These are phyloP conservation scores for Aspergillus caelatus DNA, from an alignment of 2,329 filamentous ascomycete species.

Conservation along the genomic window DNA sequence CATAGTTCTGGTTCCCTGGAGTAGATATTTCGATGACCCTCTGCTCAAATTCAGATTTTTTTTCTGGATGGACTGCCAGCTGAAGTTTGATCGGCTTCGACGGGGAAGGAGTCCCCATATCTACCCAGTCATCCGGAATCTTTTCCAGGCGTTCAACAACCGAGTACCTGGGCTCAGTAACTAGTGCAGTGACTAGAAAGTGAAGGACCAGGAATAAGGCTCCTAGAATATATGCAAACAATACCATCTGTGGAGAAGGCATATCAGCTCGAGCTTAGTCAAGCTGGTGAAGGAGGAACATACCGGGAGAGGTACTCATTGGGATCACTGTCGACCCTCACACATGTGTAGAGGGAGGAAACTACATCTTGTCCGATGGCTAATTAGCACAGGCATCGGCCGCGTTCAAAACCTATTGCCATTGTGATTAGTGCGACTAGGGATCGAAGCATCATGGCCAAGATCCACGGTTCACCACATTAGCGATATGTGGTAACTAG, in stretches of 20 bases:
- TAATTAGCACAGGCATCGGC: not conserved
- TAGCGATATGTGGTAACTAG: not conserved
- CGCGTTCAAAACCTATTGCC: not conserved
- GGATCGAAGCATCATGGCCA: not conserved
- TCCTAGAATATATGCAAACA: conserved; percentile 8
- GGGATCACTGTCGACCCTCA: not conserved
- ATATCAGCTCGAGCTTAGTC: not conserved
- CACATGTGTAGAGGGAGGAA: no score
- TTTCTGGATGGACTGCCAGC: conserved; percentile 54
- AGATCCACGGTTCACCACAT: not conserved
- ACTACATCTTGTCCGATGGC: not conserved
- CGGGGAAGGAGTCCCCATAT: conserved; percentile 29
- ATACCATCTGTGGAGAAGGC: conserved; percentile 11
- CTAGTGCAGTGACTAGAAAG: conserved; percentile 5
- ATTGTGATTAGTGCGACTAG: not conserved
- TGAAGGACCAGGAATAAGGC: conserved; percentile 17
- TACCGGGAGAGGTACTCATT: not conserved
- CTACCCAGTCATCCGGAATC: conserved; percentile 39
- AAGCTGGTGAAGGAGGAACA: not conserved
- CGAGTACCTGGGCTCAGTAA: conserved; percentile 16
- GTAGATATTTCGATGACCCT: conserved; percentile 64
- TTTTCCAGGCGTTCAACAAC: conserved; percentile 33
- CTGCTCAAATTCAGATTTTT: conserved; percentile 57
- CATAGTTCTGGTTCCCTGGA: conserved; percentile 61
- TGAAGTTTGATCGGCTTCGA: conserved; percentile 51